phyloP scores from a whole-genome alignment of 805 yeast genomes.

The Myxozyma neglecta region DNA sequence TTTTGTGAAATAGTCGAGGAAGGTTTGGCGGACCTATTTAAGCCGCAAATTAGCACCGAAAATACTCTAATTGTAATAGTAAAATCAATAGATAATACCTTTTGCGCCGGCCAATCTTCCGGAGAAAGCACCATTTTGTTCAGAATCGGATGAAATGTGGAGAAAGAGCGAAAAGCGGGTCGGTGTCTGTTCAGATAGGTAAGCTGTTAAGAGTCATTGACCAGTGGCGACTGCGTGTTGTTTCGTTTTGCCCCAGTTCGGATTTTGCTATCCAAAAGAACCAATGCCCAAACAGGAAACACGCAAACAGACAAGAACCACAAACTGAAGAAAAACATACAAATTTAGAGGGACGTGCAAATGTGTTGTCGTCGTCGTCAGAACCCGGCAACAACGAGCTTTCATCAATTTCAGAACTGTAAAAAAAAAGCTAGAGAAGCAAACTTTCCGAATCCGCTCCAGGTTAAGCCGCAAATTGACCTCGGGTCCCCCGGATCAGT shows the following conservation, averaged over 20 bases:
- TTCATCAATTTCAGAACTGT: too few relatives aligned
- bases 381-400: too few relatives aligned
- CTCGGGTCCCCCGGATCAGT: too few relatives aligned
- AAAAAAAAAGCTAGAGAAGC: too few relatives aligned
- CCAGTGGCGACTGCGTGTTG: neutral
- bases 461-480: neutral
- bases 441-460: too few relatives aligned
- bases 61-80: neutral
- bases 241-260: neutral
- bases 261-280: too few relatives aligned
- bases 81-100: conserved; percentile 2
- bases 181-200: neutral
- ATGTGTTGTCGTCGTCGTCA: too few relatives aligned
- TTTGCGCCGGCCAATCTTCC: conserved; percentile 26
- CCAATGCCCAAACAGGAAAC: too few relatives aligned
- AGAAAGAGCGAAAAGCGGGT: conserved; percentile 1
- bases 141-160: neutral
- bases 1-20: conserved; percentile 73
- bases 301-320: too few relatives aligned
- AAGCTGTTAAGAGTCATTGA: neutral
- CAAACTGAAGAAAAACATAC: too few relatives aligned
- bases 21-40: conserved; percentile 71
- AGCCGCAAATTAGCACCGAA: neutral
- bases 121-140: conserved; percentile 19
- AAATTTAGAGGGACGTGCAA: too few relatives aligned